These are phyloP conservation scores for Caloboletus firmus DNA, from an alignment of 1,284 basidiomycete species.

Conservation along the genomic window DNA sequence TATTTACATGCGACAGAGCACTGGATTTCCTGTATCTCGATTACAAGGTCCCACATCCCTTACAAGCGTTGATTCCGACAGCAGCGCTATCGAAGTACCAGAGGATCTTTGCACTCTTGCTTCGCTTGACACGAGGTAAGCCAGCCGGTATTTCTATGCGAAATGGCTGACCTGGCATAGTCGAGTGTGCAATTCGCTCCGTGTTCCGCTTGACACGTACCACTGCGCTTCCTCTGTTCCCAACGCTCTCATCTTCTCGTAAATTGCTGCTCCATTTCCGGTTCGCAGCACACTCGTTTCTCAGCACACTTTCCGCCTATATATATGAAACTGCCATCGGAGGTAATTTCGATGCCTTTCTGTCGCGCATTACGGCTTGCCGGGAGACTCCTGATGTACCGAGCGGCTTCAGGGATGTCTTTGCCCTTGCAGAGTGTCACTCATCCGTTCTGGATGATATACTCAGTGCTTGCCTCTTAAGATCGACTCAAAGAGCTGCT, in stretches of 20 bases:
- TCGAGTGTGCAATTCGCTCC: constrained; percentile 68
- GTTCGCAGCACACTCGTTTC: constrained; percentile 70
- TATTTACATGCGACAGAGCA: constrained; percentile 53
- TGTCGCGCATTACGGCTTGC: constrained; percentile 43
- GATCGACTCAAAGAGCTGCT: constrained; percentile 66
- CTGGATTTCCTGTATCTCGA: constrained; percentile 86
- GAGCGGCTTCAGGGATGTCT: constrained; percentile 63
- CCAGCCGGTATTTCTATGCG: neutral
- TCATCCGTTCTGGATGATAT: constrained; percentile 73
- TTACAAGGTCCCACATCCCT: constrained; percentile 74
- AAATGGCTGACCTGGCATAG: constrained; percentile 38
- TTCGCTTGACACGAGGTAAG: constrained; percentile 75
- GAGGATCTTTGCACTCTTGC: constrained; percentile 72
- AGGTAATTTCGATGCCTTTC: constrained; percentile 70
- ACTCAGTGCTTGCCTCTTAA: constrained; percentile 73
- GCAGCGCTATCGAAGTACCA: constrained; percentile 82
- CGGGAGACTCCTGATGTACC: constrained; percentile 25
- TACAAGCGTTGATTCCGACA: constrained; percentile 69
- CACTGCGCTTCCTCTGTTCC: constrained; percentile 52
- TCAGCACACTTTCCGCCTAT: constrained; percentile 64
- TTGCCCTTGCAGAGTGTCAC: constrained; percentile 70
- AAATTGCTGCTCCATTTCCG: constrained; percentile 64
- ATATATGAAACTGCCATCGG: constrained; percentile 77
- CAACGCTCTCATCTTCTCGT: constrained; percentile 52
- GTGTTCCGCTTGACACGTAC: constrained; percentile 62